A percentile compares a stretch with the other conserved stretches of the same genome.
Conservation (phyloP, 768 basidiomycete genomes). For the Vararia minispora region DNA sequence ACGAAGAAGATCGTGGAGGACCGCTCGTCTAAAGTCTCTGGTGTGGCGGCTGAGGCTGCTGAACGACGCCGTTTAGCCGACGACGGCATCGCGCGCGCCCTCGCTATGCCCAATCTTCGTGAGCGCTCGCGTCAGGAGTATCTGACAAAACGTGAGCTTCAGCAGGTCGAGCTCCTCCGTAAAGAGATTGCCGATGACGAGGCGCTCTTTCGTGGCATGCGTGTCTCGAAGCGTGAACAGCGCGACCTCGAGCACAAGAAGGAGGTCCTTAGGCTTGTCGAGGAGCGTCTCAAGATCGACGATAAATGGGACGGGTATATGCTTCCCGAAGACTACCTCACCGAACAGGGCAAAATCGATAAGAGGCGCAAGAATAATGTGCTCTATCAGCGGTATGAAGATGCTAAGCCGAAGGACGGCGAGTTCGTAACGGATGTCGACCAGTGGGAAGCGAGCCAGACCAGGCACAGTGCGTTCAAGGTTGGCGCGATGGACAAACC, state of each 20-base stretch:
- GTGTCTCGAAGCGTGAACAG: slow-evolving; percentile 73
- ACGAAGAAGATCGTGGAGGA: slow-evolving; percentile 91
- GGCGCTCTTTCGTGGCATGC: slow-evolving; percentile 84
- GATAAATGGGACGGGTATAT: slow-evolving; percentile 96
- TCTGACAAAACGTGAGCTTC: slow-evolving; percentile 89
- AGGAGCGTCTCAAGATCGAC: slow-evolving; percentile 88
- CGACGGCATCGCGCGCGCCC: slow-evolving; percentile 28
- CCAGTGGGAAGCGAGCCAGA: slow-evolving; percentile 94
- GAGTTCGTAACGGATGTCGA: slow-evolving; percentile 96
- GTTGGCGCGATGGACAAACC: slow-evolving; percentile 87
- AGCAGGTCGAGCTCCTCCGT: slow-evolving; percentile 87
- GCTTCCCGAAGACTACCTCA: slow-evolving; percentile 96
- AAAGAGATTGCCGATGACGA: slow-evolving; percentile 94
- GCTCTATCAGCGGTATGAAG: slow-evolving; percentile 90
- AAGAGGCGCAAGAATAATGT: slow-evolving; percentile 91
- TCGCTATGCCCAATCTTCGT: slow-evolving; percentile 63
- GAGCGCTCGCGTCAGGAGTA: slow-evolving; percentile 92
- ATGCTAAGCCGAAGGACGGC: slow-evolving; percentile 83
- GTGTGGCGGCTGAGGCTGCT: slow-evolving; percentile 74
- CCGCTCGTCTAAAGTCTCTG: slow-evolving; percentile 65
- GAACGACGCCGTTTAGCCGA: slow-evolving; percentile 75
- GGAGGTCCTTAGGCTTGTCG: slow-evolving; percentile 82
- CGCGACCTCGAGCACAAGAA: slow-evolving; percentile 84
- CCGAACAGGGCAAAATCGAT: slow-evolving; percentile 97
- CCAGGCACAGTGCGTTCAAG: slow-evolving; percentile 78